Percentiles rank a stretch among this genome's conserved stretches.
phyloP scores from a whole-genome alignment of 2,329 filamentous ascomycete genomes.

The Cladorrhinum sp. region DNA sequence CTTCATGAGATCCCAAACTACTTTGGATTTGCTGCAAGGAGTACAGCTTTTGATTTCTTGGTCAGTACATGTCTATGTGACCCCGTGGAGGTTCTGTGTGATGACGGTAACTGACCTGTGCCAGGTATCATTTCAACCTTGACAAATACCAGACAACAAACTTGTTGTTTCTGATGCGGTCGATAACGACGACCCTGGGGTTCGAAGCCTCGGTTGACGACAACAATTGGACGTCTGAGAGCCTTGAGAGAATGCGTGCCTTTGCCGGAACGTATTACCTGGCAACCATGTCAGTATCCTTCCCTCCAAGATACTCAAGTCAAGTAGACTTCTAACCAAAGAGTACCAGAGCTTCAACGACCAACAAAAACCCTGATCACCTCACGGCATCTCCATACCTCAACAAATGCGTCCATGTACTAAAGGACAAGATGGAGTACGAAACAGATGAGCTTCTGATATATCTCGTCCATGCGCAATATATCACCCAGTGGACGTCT shows the following conservation, averaged over 20 bases:
- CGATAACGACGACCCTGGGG: slow-evolving; percentile 43
- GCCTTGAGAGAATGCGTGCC: slow-evolving; percentile 45
- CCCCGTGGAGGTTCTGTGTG: background rate
- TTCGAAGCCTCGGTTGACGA: slow-evolving; percentile 31
- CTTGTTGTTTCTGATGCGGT: slow-evolving; percentile 46
- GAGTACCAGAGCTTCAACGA: slow-evolving; percentile 29
- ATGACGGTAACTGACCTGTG: no score
- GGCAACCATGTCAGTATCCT: slow-evolving; percentile 42
- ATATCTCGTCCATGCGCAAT: slow-evolving; percentile 46
- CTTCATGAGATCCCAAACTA: slow-evolving; percentile 41
- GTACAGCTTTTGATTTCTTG: slow-evolving; percentile 46
- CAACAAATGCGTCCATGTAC: slow-evolving; percentile 41
- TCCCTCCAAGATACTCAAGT: background rate
- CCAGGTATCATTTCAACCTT: slow-evolving; percentile 48
- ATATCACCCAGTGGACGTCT: slow-evolving; percentile 47
- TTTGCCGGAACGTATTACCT: slow-evolving; percentile 51
- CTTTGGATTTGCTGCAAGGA: slow-evolving; percentile 47
- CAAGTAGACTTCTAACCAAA: background rate
- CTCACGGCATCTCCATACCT: slow-evolving; percentile 47
- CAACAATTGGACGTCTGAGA: slow-evolving; percentile 27
- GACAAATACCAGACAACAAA: slow-evolving; percentile 50
- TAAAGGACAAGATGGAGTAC: slow-evolving; percentile 42
- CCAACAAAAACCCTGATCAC: slow-evolving; percentile 45
- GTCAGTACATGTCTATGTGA: slow-evolving; percentile 30
- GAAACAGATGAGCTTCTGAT: slow-evolving; percentile 44